Evolutionary conservation across 805 yeast genomes (phyloP), one percentile per base, ranked within the genome.

Genomic region (Ogataea methanolica): DNA sequence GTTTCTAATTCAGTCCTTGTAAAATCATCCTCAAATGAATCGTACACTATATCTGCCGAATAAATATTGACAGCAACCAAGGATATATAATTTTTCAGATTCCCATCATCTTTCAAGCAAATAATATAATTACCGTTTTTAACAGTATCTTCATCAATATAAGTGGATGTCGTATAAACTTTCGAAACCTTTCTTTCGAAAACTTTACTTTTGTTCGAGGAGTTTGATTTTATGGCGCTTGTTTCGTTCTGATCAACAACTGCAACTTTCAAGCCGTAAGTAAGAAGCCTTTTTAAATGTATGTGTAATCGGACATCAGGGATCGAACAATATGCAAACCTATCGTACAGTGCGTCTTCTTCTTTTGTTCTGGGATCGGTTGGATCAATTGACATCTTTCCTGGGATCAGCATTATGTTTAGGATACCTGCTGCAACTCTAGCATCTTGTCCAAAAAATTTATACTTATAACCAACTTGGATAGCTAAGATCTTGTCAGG

Each of bases 391-490:
- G 78, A 68, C 33, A 78, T 56, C 61, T 82, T 80, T 0, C 96
- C 96, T 0, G 86, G 85, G 0, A 88, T 72, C 21, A 85, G 70
- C 80, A 82, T 82, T 38, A 88, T 85, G 50, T 85, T 82, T 33
- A 90, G 65, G 12, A 84, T 73, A 42, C 73, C 68, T 12, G 95
- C 75, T 0, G 84, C 96, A 5, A 70, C 68, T 14, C 71, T 73
- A 0, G 98, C 97, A 66, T 92, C 97, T 46, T 82, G 75, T 0
- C 96, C 96, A 62, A 80, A 88, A 51, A 91, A 83, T 59, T 87
- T 88, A 68, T 82, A 94, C 64, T 89, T 90, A 68, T 92, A 94
- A 0, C 99, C 99, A 3, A 88, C 95, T 62, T 94, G 94, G 23
- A 92, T 74, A 0, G 94, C 82, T 8, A 94, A 69, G 1, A 94